Base-by-base conservation (phyloP, 805 yeast species). In the Ogataea angusta region DNA sequence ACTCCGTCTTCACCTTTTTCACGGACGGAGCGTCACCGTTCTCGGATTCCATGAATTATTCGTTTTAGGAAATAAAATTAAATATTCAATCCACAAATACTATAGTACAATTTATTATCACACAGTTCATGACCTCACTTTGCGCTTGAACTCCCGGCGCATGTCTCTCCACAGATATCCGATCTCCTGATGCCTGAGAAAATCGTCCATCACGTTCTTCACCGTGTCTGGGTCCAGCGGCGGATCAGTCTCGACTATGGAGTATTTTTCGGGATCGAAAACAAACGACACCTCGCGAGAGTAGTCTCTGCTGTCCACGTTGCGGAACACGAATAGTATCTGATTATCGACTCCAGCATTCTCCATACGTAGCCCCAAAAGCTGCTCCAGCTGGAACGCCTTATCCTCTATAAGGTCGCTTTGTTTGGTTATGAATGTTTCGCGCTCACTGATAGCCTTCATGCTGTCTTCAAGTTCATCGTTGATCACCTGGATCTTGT, bases 341-440 rank as follows among this genome's bases (percentile, higher is more conserved):
- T 41, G 39, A 30, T 51, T 53, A 24, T 64, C 57, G 24, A 57
- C 63, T 10, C 53, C 62, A 6, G 68, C 58, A 6, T 69, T 71
- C 45, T 71, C 72, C 26, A 76, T 66, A 36, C 59, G 64, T 21
- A 76, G 49, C 1, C 82, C 82, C 38, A 73, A 58, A 42, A 72
- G 63, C 34, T 58, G 61, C 44, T 75, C 79, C 48, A 62, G 70
- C 47, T 70, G 73, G 18, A 58, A 50, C 18, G 71, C 51, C 47
- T 72, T 76, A 16, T 65, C 68, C 33, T 60, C 60, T 42, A 73
- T 74, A 23, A 62, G 52, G 19, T 53, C 51, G 5, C 64, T 55
- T 52, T 74, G 78, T 6, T 54, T 51, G 12, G 59, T 49, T 25
- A 74, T 49, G 32, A 61, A 55, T 14, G 54, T 51, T 36, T 61